Conservation (phyloP, 768 basidiomycete genomes). For the Naganishia friedmannii region DNA sequence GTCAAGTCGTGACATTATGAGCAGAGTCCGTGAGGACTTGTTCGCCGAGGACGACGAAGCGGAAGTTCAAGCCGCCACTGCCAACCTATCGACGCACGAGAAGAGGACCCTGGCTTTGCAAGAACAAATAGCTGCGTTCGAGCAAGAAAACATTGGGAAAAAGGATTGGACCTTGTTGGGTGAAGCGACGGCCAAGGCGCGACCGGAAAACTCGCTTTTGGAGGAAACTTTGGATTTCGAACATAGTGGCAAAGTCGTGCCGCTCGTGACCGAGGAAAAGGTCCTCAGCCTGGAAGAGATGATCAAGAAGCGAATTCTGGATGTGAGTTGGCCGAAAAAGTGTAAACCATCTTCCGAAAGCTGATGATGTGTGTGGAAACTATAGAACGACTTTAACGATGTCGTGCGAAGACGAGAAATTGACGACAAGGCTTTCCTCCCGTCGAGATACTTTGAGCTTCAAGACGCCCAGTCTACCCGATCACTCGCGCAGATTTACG, state of each 20-base stretch:
- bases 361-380: background rate
- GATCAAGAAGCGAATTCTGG: constrained; percentile 84
- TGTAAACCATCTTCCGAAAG: background rate
- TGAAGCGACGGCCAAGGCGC: constrained; percentile 73
- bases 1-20: constrained; percentile 58
- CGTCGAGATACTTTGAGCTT: constrained; percentile 81
- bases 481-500: constrained; percentile 93
- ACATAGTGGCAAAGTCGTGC: constrained; percentile 77
- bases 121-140: constrained; percentile 75
- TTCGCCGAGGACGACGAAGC: constrained; percentile 58
- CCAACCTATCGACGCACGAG: constrained; percentile 70
- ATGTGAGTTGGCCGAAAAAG: constrained; percentile 53
- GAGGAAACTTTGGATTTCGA: constrained; percentile 96
- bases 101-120: constrained; percentile 69
- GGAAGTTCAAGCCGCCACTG: constrained; percentile 50
- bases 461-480: constrained; percentile 82
- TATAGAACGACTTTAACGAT: constrained; percentile 73
- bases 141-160: constrained; percentile 77
- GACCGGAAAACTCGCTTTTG: constrained; percentile 86
- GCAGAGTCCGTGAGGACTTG: constrained; percentile 70
- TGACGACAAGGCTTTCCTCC: constrained; percentile 84
- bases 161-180: constrained; percentile 94
- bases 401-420: constrained; percentile 75
- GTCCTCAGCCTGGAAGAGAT: constrained; percentile 79
- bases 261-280: constrained; percentile 82